These are phyloP conservation scores for Lecanicillium sp. DNA, from an alignment of 2,329 filamentous ascomycete species.

Conservation along the genomic window DNA sequence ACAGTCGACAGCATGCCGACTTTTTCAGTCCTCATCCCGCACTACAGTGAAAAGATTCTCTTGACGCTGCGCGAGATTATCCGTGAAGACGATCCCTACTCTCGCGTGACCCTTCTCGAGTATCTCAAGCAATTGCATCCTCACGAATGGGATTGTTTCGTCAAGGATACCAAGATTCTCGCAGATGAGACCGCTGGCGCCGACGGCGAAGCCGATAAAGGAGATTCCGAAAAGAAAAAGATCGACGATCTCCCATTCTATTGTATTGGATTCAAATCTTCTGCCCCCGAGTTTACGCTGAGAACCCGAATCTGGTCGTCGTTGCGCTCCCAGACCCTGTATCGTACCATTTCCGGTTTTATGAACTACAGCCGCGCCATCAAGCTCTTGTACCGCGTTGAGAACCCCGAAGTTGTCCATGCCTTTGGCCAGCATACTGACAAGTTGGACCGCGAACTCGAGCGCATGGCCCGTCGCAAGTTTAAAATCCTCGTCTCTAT, in stretches of 20 bases:
- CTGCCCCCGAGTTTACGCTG: constrained; percentile 94
- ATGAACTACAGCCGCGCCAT: constrained; percentile 99
- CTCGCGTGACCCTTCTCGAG: constrained; percentile 89
- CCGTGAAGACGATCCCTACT: constrained; percentile 97
- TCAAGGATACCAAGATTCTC: constrained; percentile 98
- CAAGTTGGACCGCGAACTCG: constrained; percentile 92
- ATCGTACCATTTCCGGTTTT: constrained; percentile 96
- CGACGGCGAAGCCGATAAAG: constrained; percentile 53
- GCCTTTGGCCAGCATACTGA: constrained; percentile 97
- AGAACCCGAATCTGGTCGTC: constrained; percentile 98
- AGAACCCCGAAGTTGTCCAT: constrained; percentile 97
- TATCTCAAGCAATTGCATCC: constrained; percentile 98
- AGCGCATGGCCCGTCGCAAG: constrained; percentile 97
- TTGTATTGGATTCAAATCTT: constrained; percentile 99
- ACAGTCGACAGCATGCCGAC: constrained; percentile 99
- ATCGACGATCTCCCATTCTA: constrained; percentile 99
- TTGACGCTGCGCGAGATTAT: constrained; percentile 96
- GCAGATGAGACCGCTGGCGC: constrained; percentile 60
- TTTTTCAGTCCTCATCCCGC: constrained; percentile 94
- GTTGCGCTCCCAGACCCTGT: constrained; percentile 91
- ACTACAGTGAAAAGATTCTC: constrained; percentile 97
- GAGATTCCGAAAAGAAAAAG: constrained; percentile 90
- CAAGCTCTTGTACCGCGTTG: constrained; percentile 94
- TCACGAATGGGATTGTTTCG: constrained; percentile 99
- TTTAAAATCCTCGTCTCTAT: constrained; percentile 98